Base-by-base conservation (phyloP, 1,284 basidiomycete species). In the Apiotrichum siamense region DNA sequence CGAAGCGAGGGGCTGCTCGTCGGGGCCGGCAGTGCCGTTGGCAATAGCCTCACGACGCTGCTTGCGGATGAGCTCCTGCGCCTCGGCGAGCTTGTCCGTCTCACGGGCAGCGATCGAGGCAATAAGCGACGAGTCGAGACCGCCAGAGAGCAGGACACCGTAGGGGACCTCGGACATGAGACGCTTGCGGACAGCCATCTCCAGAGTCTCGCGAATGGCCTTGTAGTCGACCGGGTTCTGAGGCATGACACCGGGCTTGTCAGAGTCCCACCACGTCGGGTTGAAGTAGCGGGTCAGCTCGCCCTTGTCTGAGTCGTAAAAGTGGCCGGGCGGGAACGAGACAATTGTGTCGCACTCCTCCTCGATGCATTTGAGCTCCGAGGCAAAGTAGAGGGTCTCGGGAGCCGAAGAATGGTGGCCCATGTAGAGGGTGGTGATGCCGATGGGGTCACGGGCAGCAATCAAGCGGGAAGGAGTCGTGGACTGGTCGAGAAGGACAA, bases 151-250 rank as follows among this genome's bases (percentile, higher is more conserved):
- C 36, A 98, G 80, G 12, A 99, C 96, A 62, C 96, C 96, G 66
- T 97, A 99, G 12, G 96, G 96, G 3, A 98, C 96, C 75, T 99
- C 57, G 49, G 88, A 91, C 96, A 99, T 99, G 50, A 99, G 77
- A 49, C 96, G 81, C 77, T 98, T 99, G 65, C 85, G 83, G 39
- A 98, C 96, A 12, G 96, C 90, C 47, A 81, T 85, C 76, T 98
- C 96, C 32, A 99, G 80, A 0, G 85, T 80, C 71, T 88, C 84
- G 41, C 92, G 82, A 37, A 97, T 74, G 31, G 81, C 71, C 18
- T 78, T 85, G 53, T 88, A 77, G 72, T 98, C 84, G 18, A 79
- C 81, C 7, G 81, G 67, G 43, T 77, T 80, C 52, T 81, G 81
- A 31, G 92, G 88, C 43, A 84, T 79, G 18, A 72, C 70, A 29